A percentile compares a stretch with the other conserved stretches of the same genome.
These are phyloP conservation scores for Cyclotella cryptica DNA, from an alignment of 108 stramenopile genomes.

Conservation along the genomic window DNA sequence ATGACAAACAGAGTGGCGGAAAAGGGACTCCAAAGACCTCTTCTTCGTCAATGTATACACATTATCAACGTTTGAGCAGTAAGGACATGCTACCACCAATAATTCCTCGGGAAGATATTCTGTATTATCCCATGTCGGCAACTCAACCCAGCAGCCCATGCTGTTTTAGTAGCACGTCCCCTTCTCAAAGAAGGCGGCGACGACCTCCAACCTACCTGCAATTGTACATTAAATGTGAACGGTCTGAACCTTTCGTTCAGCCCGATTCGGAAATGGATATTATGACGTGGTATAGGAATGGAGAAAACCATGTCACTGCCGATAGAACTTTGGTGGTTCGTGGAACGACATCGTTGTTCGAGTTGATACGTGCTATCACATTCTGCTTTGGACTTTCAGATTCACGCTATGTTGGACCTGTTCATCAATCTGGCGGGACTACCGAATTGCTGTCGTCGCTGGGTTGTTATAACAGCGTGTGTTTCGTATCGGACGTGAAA, in stretches of 20 bases:
- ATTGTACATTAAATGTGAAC: conserved; percentile 50
- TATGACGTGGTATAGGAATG: conserved; percentile 43
- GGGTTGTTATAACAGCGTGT: conserved; percentile 39
- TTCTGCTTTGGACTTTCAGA: conserved; percentile 34
- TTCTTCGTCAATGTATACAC: not conserved
- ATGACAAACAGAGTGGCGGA: not conserved
- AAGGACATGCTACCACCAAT: conserved; percentile 43
- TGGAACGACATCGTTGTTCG: conserved; percentile 36
- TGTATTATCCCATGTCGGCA: conserved; percentile 16
- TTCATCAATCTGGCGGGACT: not conserved
- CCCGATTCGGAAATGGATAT: conserved; percentile 39
- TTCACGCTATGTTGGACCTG: conserved; percentile 13
- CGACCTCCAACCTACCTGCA: conserved; percentile 47
- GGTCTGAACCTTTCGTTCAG: conserved; percentile 43
- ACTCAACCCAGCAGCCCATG: conserved; percentile 17
- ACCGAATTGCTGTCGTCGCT: not conserved
- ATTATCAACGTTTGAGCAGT: conserved; percentile 31
- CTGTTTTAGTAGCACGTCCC: conserved; percentile 6
- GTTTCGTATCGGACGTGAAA: conserved; percentile 47
- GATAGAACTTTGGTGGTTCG: conserved; percentile 50
- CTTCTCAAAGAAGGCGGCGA: conserved; percentile 17
- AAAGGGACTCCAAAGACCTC: not conserved
- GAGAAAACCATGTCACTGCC: conserved; percentile 35
- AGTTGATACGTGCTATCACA: conserved; percentile 30
- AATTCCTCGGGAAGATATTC: conserved; percentile 21